Conservation (phyloP, 2,329 filamentous ascomycete genomes). For the Exophiala dermatitidis region DNA sequence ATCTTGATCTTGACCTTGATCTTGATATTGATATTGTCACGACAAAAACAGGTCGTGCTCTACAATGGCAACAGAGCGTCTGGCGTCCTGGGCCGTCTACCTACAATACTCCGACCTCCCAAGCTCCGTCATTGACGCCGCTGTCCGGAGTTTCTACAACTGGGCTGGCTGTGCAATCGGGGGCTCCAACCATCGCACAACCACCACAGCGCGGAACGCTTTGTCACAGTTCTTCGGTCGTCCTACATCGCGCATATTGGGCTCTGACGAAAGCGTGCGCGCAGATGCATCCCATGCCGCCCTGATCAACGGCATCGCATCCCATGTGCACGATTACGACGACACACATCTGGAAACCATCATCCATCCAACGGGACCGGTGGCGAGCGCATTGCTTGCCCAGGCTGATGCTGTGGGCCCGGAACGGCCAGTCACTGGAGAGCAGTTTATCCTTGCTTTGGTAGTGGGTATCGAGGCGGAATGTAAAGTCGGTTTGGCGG, state of each 20-base stretch:
- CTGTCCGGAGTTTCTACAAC: conserved; percentile 47
- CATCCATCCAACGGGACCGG: conserved; percentile 49
- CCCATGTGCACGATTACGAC: conserved; percentile 52
- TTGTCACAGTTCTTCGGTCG: conserved; percentile 35
- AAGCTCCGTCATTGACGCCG: conserved; percentile 37
- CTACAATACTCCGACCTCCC: conserved; percentile 40
- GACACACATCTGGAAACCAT: conserved; percentile 51
- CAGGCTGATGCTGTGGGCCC: conserved; percentile 36
- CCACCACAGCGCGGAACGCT: conserved; percentile 34
- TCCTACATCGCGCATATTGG: conserved; percentile 32
- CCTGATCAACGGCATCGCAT: conserved; percentile 49
- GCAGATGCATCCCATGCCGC: conserved; percentile 37
- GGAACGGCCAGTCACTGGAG: conserved; percentile 33
- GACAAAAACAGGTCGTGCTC: background rate
- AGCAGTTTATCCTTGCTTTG: conserved; percentile 47
- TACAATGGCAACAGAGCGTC: conserved; percentile 37
- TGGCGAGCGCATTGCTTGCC: conserved; percentile 46
- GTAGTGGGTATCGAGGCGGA: conserved; percentile 48
- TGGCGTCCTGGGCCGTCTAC: conserved; percentile 44
- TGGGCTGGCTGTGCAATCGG: conserved; percentile 49
- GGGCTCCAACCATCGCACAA: conserved; percentile 44
- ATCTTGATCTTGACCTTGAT: background rate
- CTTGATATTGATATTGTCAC: background rate
- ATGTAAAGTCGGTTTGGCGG: conserved; percentile 47
- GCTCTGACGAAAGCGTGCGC: background rate